Evolutionary conservation across 225 moss, liverwort and hornwort species (phyloP).

Genomic region (Marchantia polymorpha): DNA sequence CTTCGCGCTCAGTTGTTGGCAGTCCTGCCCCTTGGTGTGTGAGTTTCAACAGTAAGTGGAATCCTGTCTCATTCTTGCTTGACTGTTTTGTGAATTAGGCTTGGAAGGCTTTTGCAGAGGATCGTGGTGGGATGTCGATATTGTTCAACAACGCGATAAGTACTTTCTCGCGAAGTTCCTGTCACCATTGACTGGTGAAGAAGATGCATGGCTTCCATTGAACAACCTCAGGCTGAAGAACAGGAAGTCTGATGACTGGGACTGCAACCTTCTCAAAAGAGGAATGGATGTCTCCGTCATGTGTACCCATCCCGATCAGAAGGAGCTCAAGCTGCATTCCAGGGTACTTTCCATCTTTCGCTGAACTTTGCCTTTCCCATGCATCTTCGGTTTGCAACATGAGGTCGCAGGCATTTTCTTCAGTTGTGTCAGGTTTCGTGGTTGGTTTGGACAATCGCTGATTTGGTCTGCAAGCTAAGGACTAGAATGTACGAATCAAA

Average conservation of each 20-base stretch:
- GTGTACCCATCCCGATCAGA: constrained; percentile 25
- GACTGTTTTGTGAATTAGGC: constrained; percentile 22
- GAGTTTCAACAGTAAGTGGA: neutral
- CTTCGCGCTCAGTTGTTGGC: neutral
- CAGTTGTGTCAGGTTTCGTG: neutral
- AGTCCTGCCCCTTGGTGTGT: neutral
- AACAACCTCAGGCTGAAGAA: constrained; percentile 29
- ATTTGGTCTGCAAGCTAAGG: neutral
- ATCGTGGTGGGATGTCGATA: constrained; percentile 39
- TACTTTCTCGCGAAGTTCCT: constrained; percentile 13
- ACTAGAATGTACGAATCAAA: too few relatives aligned
- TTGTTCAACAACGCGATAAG: neutral
- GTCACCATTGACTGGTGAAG: neutral
- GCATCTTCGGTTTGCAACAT: neutral
- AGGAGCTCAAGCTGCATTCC: neutral
- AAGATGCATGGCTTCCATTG: constrained; percentile 24
- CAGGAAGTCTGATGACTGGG: constrained; percentile 34
- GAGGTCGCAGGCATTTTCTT: neutral
- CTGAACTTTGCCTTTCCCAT: neutral
- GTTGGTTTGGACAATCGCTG: neutral
- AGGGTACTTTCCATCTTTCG: neutral
- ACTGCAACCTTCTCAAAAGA: constrained; percentile 29
- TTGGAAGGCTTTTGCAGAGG: constrained; percentile 32
- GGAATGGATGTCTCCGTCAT: constrained; percentile 35
- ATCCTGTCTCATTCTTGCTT: neutral